Conservation (phyloP, 2,329 filamentous ascomycete species). For the Epichloe typhina region DNA sequence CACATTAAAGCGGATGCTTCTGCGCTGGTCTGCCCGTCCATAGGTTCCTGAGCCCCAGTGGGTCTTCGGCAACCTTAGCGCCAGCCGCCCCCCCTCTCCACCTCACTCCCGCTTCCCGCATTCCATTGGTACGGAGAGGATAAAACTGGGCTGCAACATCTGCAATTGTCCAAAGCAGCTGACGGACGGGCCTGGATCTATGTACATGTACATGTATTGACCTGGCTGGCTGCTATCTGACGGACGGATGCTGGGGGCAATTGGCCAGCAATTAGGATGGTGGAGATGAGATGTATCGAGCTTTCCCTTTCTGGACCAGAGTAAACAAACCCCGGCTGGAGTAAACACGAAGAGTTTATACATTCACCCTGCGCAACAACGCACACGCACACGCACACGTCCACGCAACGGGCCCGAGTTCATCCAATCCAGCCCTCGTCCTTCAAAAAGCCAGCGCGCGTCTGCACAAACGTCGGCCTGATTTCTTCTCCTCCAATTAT, state of each 20-base stretch:
- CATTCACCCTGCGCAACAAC: conserved; percentile 13
- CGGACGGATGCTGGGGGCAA: not conserved
- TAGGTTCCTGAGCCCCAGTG: too few relatives aligned
- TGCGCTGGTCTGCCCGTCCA: not conserved
- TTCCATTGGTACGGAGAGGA: conserved; percentile 1
- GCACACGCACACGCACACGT: conserved; percentile 4
- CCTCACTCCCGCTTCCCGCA: conserved; percentile 4
- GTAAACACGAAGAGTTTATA: conserved; percentile 13
- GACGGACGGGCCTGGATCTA: not conserved
- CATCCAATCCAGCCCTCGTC: conserved; percentile 19
- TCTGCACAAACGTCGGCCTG: conserved; percentile 18
- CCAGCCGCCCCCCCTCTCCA: not conserved
- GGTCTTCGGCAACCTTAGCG: not conserved
- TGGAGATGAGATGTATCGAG: conserved; percentile 9
- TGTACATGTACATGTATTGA: too few relatives aligned
- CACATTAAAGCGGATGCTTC: not conserved
- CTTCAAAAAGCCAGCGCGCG: conserved; percentile 28
- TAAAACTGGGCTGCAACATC: not conserved
- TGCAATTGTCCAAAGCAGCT: not conserved
- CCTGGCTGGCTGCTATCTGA: not conserved
- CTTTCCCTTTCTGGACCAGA: conserved; percentile 13
- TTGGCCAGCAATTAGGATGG: not conserved
- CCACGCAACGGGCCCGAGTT: conserved; percentile 5
- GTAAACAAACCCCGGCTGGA: conserved; percentile 14
- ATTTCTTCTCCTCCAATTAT: conserved; percentile 24